Conservation (phyloP, 495 filamentous ascomycete genomes). For the Sphaerosporella brunnea region DNA sequence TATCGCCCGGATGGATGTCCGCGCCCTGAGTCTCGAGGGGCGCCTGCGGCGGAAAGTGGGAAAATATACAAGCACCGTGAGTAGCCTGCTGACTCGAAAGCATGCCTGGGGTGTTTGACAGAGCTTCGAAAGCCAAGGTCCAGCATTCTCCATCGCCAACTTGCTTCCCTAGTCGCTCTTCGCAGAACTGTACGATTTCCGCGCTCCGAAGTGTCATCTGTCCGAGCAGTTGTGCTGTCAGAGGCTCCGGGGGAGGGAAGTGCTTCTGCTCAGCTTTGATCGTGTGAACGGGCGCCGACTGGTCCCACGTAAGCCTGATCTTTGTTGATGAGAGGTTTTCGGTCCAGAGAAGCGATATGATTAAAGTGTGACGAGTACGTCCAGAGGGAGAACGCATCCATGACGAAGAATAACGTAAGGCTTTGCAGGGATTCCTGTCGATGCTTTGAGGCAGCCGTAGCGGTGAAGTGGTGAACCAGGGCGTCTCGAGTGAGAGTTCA, state of each 20-base stretch:
- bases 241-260: constrained; percentile 25
- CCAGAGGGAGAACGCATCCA: constrained; percentile 24
- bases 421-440: constrained; percentile 16
- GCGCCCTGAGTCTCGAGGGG: constrained; percentile 13
- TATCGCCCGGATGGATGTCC: constrained; percentile 28
- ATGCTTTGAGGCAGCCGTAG: constrained; percentile 25
- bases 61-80: constrained; percentile 29
- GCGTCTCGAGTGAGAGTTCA: constrained; percentile 26
- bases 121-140: constrained; percentile 28
- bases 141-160: constrained; percentile 33
- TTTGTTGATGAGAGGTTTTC: constrained; percentile 27
- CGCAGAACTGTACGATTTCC: constrained; percentile 26
- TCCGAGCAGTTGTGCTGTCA: constrained; percentile 2
- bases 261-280: constrained; percentile 29
- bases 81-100: constrained; percentile 27
- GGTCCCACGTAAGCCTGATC: constrained; percentile 30
- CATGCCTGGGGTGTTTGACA: constrained; percentile 18
- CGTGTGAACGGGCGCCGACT: constrained; percentile 26
- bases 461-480: constrained; percentile 29
- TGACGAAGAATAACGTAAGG: constrained; percentile 11
- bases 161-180: constrained; percentile 24
- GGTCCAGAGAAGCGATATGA: constrained; percentile 25
- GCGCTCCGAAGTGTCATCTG: background rate
- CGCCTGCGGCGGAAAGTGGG: constrained; percentile 12
- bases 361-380: constrained; percentile 27